Percentiles rank a stretch among this genome's conserved stretches.
Conservation (phyloP, 192 early-diverging fungal genomes). For the Podila epigama region DNA sequence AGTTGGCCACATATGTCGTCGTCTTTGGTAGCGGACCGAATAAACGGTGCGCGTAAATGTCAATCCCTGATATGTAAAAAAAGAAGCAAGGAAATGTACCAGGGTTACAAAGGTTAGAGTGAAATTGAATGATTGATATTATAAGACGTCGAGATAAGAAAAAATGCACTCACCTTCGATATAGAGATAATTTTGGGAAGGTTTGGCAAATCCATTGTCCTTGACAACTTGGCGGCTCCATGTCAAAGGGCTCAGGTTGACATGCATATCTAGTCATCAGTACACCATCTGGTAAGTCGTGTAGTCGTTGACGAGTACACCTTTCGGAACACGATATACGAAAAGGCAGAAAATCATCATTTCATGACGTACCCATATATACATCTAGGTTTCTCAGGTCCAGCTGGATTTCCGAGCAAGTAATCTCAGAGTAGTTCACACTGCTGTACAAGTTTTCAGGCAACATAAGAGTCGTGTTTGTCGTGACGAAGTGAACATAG, state of each 20-base stretch:
- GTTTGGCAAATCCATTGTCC: conserved; percentile 16
- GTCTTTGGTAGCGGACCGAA: conserved; percentile 74
- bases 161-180: conserved; percentile 53
- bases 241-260: conserved; percentile 64
- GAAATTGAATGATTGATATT: no score
- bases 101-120: background rate
- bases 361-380: conserved; percentile 61
- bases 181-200: conserved; percentile 56
- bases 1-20: conserved; percentile 72
- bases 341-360: background rate
- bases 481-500: conserved; percentile 52
- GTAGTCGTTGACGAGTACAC: no score
- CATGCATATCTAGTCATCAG: conserved; percentile 66
- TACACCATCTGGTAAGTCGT: no score
- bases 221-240: conserved; percentile 50
- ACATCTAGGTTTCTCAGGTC: conserved; percentile 69
- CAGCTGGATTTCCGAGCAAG: conserved; percentile 68
- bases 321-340: background rate
- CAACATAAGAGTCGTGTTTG: conserved; percentile 57
- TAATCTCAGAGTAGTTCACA: conserved; percentile 58
- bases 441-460: conserved; percentile 68
- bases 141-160: background rate
- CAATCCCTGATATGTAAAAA: conserved; percentile 45
- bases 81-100: background rate
- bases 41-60: conserved; percentile 68